Evolutionary conservation across 106 monocot genomes (phyloP), one percentile per base, ranked within the genome.

Genomic region (Agapanthus africanus): DNA sequence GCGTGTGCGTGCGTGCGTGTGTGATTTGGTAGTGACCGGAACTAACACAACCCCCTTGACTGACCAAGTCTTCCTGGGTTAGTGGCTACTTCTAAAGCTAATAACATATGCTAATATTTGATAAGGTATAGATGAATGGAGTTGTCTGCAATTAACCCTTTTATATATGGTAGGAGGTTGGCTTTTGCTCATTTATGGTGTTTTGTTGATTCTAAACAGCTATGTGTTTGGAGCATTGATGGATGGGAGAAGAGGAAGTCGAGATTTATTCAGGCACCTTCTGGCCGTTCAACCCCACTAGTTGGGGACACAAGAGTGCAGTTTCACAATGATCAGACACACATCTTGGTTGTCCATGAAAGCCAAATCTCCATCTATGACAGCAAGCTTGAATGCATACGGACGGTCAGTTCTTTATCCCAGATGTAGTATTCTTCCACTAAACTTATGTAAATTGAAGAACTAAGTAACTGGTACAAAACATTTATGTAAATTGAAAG

Each of bases 171-270:
- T n/a, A n/a, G n/a, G n/a, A n/a, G n/a, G n/a, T n/a, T n/a, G n/a
- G n/a, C 3, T 26, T 65, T 31, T 26, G 18, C 13, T 65, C 7
- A 35, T 39, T 23, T 40, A 65, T 65, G 25, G 4, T 23, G 11
- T 63, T 25, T 4, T n/a, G n/a, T n/a, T 40, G 16, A 39, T 6
- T 37, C 40, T 65, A 10, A 61, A 54, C 87, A 99, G 97, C 72
- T 99, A 4, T 99, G 97, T 40, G 74, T 92, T 6, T 99, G 97
- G 97, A 99, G 97, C 71, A 99, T 99, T 66, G 92, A 99, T 78
- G 90, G 92, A 40, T 99, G 97, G 97, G 97, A 99, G 71, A 92
- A 93, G 67, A 87, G 77, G 76, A 99, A 91, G 71, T 64, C 97
- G 21, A 75, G 85, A 70, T 85, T 81, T 59, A 92, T 99, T 67